Conservation (phyloP, 2,329 filamentous ascomycete species). For the Fusarium circinatum region DNA sequence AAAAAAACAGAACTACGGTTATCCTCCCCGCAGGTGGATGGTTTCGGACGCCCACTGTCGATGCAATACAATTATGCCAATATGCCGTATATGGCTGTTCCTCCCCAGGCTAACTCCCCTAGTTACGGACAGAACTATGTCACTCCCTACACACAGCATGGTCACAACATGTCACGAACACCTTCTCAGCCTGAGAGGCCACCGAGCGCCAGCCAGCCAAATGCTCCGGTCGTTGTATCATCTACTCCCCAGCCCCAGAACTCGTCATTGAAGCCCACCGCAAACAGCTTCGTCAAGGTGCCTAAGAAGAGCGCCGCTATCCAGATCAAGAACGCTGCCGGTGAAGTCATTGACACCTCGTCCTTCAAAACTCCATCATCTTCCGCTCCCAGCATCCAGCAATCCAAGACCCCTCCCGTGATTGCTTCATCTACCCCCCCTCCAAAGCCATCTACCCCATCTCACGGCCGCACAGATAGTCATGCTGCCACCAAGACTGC, state of each 20-base stretch:
- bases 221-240: conserved; percentile 69
- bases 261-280: conserved; percentile 62
- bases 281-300: conserved; percentile 59
- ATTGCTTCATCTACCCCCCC: conserved; percentile 84
- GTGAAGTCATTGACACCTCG: conserved; percentile 78
- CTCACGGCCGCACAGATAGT: conserved; percentile 78
- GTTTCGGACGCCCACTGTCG: conserved; percentile 51
- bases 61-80: conserved; percentile 57
- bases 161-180: conserved; percentile 81
- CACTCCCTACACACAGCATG: conserved; percentile 60
- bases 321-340: conserved; percentile 84
- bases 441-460: conserved; percentile 75
- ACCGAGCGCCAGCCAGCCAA: conserved; percentile 71
- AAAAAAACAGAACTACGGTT: conserved; percentile 73
- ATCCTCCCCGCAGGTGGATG: conserved; percentile 57
- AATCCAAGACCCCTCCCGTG: conserved; percentile 73
- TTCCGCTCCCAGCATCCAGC: conserved; percentile 63
- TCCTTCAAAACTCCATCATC: conserved; percentile 68
- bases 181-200: conserved; percentile 79
- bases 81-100: conserved; percentile 60
- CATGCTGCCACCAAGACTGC: conserved; percentile 73
- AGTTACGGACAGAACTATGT: conserved; percentile 61
- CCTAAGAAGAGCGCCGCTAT: conserved; percentile 78
- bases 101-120: conserved; percentile 59
- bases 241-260: conserved; percentile 72